Evolutionary conservation across 495 filamentous ascomycete species (phyloP), one percentile per base, ranked within the genome.

Genomic region (Jackrogersella multiformis): DNA sequence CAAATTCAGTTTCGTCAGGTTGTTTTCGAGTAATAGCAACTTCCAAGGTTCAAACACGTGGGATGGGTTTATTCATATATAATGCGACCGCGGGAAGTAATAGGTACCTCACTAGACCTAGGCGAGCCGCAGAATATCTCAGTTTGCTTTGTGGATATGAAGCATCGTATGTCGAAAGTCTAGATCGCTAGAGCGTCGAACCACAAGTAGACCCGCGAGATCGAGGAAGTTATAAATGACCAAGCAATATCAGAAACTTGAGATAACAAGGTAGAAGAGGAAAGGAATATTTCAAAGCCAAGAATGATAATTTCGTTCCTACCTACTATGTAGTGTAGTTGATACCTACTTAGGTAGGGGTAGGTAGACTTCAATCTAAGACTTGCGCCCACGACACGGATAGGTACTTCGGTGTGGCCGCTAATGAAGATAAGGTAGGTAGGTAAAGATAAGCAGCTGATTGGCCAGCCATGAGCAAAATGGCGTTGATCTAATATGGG

Each of bases 11-110:
- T 32, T 35, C 28, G 54, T 73, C 63, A 64, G 63, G 71, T 74
- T 64, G 69, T 66, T 46, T 9, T 70, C 59, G 56, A 68, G 62
- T 62, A 70, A 65, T 68, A 48, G 30, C 2, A 59, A 70, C 26
- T n/a, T n/a, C n/a, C n/a, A n/a, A 30, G 7, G 4, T 13, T 44
- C 7, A 46, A 13, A 23, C 36, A 56, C 32, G 36, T 64, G 48
- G 30, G 44, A 7, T 24, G 26, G 23, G 52, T 54, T 44, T 45
- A 34, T 23, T 55, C 36, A 61, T 60, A 49, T 28, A 53, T 56
- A 61, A 65, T 56, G 44, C 42, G 28, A 41, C 38, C 28, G 39
- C 49, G 21, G 48, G 55, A 48, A 7, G 45, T 48, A 55, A 56
- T 23, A 21, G 49, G 24, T 21, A 61, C 46, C 15, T n/a, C n/a